Evolutionary conservation across 2,329 filamentous ascomycete species (phyloP).

Genomic region (Aureobasidium leucospermi): DNA sequence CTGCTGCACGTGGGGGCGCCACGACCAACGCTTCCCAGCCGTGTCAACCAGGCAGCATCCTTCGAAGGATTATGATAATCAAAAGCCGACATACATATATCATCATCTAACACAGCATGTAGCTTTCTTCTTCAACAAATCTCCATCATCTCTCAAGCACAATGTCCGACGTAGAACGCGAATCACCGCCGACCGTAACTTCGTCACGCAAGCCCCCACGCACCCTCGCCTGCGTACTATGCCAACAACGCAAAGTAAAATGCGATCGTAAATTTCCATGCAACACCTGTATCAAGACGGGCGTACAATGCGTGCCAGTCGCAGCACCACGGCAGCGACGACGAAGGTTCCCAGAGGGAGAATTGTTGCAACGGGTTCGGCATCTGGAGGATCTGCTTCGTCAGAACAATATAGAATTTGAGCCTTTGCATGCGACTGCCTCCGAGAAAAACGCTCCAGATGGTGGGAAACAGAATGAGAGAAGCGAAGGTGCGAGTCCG

Average conservation of each 20-base stretch:
- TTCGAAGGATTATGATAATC: not conserved
- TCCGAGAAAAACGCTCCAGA: not conserved
- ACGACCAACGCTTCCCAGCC: not conserved
- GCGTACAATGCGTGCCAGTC: conserved; percentile 47
- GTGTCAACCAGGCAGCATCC: not conserved
- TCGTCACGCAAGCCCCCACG: not conserved
- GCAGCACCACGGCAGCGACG: conserved; percentile 43
- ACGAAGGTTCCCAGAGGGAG: conserved; percentile 60
- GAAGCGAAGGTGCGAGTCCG: not conserved
- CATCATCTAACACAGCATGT: no score
- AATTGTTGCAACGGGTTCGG: conserved; percentile 61
- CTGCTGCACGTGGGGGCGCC: not conserved
- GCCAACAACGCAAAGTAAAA: conserved; percentile 68
- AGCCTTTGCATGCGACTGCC: conserved; percentile 46
- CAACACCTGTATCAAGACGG: conserved; percentile 57
- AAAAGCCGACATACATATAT: no score
- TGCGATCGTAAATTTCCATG: conserved; percentile 64
- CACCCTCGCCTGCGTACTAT: conserved; percentile 53
- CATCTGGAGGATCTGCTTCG: conserved; percentile 61
- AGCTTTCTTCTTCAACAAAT: no score
- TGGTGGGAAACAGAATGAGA: conserved; percentile 7
- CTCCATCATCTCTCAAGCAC: not conserved
- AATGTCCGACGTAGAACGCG: not conserved
- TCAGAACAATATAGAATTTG: conserved; percentile 61
- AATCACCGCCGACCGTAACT: not conserved